phyloP scores from a whole-genome alignment of 2,329 filamentous ascomycete species.

The Fusarium virguliforme region DNA sequence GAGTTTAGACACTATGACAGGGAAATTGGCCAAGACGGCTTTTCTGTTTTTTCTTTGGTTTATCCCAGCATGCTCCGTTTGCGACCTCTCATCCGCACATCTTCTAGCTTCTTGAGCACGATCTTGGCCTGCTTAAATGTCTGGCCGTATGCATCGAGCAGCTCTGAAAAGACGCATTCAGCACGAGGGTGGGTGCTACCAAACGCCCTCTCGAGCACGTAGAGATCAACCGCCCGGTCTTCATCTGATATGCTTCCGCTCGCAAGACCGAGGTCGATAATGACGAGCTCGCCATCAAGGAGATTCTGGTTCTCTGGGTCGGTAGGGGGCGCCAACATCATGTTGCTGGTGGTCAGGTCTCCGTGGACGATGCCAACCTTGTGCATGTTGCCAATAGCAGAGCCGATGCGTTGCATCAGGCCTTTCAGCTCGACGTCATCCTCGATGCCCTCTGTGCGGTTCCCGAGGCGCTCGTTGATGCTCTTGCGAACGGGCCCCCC shows the following conservation, averaged over 20 bases:
- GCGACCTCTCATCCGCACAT: slow-evolving; percentile 92
- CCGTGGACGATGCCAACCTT: slow-evolving; percentile 91
- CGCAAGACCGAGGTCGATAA: slow-evolving; percentile 96
- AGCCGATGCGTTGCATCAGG: slow-evolving; percentile 80
- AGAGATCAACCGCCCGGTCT: slow-evolving; percentile 94
- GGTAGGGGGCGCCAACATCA: slow-evolving; percentile 78
- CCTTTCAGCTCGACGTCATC: slow-evolving; percentile 69
- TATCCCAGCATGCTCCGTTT: slow-evolving; percentile 98
- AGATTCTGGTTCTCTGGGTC: slow-evolving; percentile 43
- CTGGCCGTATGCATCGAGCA: slow-evolving; percentile 81
- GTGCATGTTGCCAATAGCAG: slow-evolving; percentile 83
- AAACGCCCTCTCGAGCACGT: slow-evolving; percentile 95
- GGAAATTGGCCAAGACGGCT: slow-evolving; percentile 49
- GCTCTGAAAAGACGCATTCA: slow-evolving; percentile 80
- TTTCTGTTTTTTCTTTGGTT: slow-evolving; percentile 42
- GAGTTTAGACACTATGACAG: slow-evolving; percentile 50
- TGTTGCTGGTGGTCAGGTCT: slow-evolving; percentile 96
- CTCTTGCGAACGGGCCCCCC: slow-evolving; percentile 79
- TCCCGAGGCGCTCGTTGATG: slow-evolving; percentile 78
- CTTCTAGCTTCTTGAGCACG: slow-evolving; percentile 87
- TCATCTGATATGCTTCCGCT: slow-evolving; percentile 87
- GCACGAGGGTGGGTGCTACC: slow-evolving; percentile 93
- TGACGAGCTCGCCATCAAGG: slow-evolving; percentile 81
- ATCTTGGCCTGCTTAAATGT: slow-evolving; percentile 82
- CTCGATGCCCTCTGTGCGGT: slow-evolving; percentile 57